These are phyloP conservation scores for Trifolium pratense DNA, from an alignment of 306 rosid species.

Conservation along the genomic window DNA sequence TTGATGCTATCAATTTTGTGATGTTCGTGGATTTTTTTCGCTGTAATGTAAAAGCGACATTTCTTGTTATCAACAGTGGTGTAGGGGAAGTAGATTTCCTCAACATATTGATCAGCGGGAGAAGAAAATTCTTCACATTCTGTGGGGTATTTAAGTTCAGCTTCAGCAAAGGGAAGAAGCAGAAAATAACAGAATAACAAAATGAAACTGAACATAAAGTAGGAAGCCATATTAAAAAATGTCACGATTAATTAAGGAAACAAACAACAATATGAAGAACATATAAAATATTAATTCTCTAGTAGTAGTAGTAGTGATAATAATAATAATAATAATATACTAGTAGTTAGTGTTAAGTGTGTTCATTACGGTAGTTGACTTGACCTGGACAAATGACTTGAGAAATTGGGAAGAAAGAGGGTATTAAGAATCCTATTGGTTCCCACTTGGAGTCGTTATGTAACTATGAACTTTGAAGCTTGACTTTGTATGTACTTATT, in stretches of 20 bases:
- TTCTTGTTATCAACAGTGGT: not conserved
- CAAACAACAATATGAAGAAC: not conserved
- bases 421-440: not conserved
- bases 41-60: constrained; percentile 11
- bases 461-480: too few relatives aligned
- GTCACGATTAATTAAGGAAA: not conserved
- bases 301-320: not conserved
- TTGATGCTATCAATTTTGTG: not conserved
- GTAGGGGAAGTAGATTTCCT: constrained; percentile 8
- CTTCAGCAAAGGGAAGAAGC: constrained; percentile 18
- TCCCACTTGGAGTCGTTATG: too few relatives aligned
- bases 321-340: too few relatives aligned
- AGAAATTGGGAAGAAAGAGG: not conserved
- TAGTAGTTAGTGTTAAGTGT: not conserved
- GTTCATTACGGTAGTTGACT: not conserved
- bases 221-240: not conserved
- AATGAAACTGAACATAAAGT: constrained; percentile 7
- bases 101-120: constrained; percentile 18
- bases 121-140: not conserved
- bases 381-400: not conserved
- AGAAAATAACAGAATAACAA: constrained; percentile 11
- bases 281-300: not conserved
- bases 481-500: too few relatives aligned
- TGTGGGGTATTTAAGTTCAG: rapidly evolving
- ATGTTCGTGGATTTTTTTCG: not conserved